A percentile compares a stretch with the other conserved stretches of the same genome.
These are phyloP conservation scores for Fraxinus paxiana DNA, from an alignment of 305 asterid genomes.

Conservation along the genomic window DNA sequence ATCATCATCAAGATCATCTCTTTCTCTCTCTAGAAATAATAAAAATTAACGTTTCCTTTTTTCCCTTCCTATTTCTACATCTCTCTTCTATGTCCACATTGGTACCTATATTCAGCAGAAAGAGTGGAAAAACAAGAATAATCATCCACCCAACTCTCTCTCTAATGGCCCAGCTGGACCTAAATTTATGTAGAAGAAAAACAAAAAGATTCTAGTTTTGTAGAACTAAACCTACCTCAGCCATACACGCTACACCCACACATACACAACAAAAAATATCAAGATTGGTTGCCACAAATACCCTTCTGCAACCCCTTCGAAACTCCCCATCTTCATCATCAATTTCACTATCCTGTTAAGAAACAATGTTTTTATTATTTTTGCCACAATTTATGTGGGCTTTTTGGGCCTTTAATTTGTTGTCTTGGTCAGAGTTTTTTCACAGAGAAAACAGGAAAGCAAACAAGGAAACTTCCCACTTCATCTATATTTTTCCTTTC, in stretches of 20 bases:
- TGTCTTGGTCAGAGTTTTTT: conserved; percentile 73
- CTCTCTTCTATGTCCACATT: conserved; percentile 6
- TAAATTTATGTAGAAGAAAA: conserved; percentile 37
- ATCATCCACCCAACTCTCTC: conserved; percentile 33
- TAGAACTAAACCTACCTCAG: conserved; percentile 42
- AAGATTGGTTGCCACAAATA: conserved; percentile 55
- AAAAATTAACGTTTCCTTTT: conserved; percentile 4
- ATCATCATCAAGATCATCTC: conserved; percentile 26
- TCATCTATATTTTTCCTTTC: conserved; percentile 33
- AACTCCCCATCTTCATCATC: conserved; percentile 60
- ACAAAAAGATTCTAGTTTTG: conserved; percentile 9
- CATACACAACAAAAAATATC: conserved; percentile 27
- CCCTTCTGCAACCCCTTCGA: conserved; percentile 76
- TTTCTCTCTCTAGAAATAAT: conserved; percentile 31
- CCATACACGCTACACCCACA: conserved; percentile 6
- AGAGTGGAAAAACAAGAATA: conserved; percentile 24
- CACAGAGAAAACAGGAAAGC: conserved; percentile 68
- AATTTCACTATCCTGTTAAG: conserved; percentile 51
- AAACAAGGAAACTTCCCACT: conserved; percentile 60
- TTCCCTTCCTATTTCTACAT: conserved; percentile 30
- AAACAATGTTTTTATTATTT: conserved; percentile 34
- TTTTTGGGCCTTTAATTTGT: conserved; percentile 55
- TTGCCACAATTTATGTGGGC: conserved; percentile 58
- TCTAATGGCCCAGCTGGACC: conserved; percentile 82
- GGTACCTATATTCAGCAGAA: conserved; percentile 31